Evolutionary conservation across 768 basidiomycete species (phyloP).

Genomic region (Mycena rebaudengoi): DNA sequence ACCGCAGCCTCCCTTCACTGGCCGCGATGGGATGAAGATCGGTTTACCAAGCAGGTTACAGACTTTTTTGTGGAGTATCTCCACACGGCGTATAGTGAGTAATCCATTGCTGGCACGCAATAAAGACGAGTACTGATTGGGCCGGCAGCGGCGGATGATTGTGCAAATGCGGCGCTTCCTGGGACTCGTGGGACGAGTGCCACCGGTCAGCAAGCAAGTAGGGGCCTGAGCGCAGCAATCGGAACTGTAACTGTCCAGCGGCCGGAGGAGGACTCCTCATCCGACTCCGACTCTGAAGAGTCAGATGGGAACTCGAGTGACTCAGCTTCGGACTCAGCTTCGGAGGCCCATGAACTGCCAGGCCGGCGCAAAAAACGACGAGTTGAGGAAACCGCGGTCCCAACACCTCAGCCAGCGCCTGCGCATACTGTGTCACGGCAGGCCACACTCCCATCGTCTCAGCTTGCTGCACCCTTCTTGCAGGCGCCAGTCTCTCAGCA

Average conservation of each 20-base stretch:
- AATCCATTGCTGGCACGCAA: too few species aligned
- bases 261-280: too few species aligned
- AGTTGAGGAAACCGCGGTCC: neutral
- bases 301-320: too few species aligned
- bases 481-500: too few species aligned
- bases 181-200: neutral
- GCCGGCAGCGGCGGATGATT: neutral
- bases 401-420: neutral
- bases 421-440: too few species aligned
- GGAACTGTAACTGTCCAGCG: too few species aligned
- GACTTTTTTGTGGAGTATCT: conserved; percentile 7
- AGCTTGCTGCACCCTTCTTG: too few species aligned
- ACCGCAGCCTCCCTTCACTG: neutral
- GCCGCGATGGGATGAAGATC: neutral
- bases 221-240: neutral
- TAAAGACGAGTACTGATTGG: neutral
- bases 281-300: too few species aligned
- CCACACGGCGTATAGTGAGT: conserved; percentile 11
- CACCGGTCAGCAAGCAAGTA: neutral
- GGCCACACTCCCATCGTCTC: too few species aligned
- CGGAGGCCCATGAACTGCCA: neutral
- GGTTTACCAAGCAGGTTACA: neutral
- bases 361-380: neutral
- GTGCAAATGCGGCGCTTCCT: conserved; percentile 1
- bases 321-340: too few species aligned